Evolutionary conservation across 2,329 filamentous ascomycete genomes (phyloP), one percentile per base, ranked within the genome.

Genomic region (Penicillium sp.): DNA sequence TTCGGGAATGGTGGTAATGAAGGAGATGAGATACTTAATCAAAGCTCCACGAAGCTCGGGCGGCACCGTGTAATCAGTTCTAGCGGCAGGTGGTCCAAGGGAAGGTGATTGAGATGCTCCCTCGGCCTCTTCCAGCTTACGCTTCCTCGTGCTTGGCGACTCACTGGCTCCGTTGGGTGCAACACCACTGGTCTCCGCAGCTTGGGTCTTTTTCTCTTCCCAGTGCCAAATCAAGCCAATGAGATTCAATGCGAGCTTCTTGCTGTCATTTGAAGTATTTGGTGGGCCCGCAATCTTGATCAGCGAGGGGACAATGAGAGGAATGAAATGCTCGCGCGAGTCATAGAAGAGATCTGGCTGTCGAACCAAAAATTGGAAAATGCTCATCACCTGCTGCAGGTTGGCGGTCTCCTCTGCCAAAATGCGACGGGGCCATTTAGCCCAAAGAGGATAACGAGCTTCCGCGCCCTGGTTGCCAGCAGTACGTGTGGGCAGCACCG

Each of bases 331-430:
- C 59, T 99, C 94, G 48, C 94, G 83, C 1, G 91, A 91, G 58
- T 97, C 93, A 62, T 95, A 99, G 75, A 99, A 99, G 4, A 99
- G 78, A 64, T 94, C 88, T 0, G 92, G 89, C 68, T 99, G 93
- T 50, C 90, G 85, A 29, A 97, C 93, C 27, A 99, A 80, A 74
- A 99, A 99, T 65, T 97, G 89, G 78, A 97, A 97, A 63, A 99
- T 97, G 75, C 89, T 94, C 46, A 91, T 96, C 76, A 97, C 88
- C 74, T 97, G 94, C 71, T 96, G 92, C 40, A 93, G 82, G 63
- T 99, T 99, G 56, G 94, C 90, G 21, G 90, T 92, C 71, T 99
- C 94, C 68, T 99, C 95, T 3, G 91, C 87, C 18, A 99, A 76
- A 23, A 99, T 96, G 47, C 92, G 90, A 34, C 93, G 85, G 24